Evolutionary conservation across 352 stramenopile species (phyloP).

Genomic region (Pythium monospermum): DNA sequence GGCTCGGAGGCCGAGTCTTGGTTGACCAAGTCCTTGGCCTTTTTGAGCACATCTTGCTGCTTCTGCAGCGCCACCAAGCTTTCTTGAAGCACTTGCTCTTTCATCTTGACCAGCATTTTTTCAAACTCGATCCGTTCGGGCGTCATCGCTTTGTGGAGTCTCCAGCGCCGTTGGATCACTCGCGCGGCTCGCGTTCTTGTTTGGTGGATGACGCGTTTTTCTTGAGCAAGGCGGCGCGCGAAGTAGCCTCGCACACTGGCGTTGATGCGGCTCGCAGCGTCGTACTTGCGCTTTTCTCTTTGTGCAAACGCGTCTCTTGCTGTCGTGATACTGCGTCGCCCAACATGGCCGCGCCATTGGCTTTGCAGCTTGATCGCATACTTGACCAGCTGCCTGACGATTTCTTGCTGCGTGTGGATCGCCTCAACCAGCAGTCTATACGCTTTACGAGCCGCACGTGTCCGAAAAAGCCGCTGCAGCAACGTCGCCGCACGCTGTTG

Average conservation of each 20-base stretch:
- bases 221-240: slow-evolving; percentile 34
- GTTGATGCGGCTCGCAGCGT: slow-evolving; percentile 62
- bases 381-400: slow-evolving; percentile 25
- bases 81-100: slow-evolving; percentile 44
- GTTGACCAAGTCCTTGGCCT: slow-evolving; percentile 38
- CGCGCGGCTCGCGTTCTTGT: slow-evolving; percentile 33
- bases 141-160: slow-evolving; percentile 36
- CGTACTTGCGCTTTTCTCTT: slow-evolving; percentile 26
- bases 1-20: slow-evolving; percentile 68
- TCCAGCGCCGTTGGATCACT: slow-evolving; percentile 53
- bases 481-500: slow-evolving; percentile 40
- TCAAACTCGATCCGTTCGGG: slow-evolving; percentile 39
- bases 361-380: slow-evolving; percentile 60
- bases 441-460: slow-evolving; percentile 39
- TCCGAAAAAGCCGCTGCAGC: slow-evolving; percentile 60
- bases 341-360: slow-evolving; percentile 52
- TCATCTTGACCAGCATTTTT: slow-evolving; percentile 44
- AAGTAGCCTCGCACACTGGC: slow-evolving; percentile 62
- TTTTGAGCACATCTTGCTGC: slow-evolving; percentile 44
- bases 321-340: slow-evolving; percentile 30
- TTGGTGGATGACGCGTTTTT: slow-evolving; percentile 29
- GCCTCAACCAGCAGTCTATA: slow-evolving; percentile 47
- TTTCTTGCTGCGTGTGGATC: slow-evolving; percentile 36
- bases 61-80: slow-evolving; percentile 32
- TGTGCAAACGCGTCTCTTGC: slow-evolving; percentile 27